A percentile compares a stretch with the other conserved stretches of the same genome.
phyloP scores from a whole-genome alignment of 352 stramenopile species.

The Globisporangium rhizosaccharum region DNA sequence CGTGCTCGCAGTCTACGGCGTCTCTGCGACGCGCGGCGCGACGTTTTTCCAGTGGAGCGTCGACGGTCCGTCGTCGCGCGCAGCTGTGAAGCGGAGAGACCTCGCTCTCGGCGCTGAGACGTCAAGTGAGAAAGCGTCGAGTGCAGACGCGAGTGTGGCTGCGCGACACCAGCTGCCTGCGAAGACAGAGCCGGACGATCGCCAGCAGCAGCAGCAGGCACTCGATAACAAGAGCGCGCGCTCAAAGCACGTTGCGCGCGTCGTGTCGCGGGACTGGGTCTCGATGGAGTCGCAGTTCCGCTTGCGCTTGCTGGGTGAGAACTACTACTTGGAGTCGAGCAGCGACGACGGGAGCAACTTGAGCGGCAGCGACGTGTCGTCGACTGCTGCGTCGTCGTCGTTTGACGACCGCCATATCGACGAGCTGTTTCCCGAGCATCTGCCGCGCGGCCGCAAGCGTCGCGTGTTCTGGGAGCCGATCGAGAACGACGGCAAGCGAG shows the following conservation, averaged over 20 bases:
- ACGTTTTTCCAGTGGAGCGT: conserved; percentile 75
- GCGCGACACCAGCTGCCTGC: conserved; percentile 2
- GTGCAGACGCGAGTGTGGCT: background rate
- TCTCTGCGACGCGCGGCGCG: conserved; percentile 40
- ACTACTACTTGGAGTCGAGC: conserved; percentile 60
- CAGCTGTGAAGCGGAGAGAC: conserved; percentile 2
- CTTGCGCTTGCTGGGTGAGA: conserved; percentile 43
- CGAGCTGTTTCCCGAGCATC: conserved; percentile 20
- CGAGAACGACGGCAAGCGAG: conserved; percentile 62
- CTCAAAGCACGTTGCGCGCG: conserved; percentile 20
- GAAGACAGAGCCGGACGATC: background rate
- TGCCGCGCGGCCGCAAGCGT: conserved; percentile 13
- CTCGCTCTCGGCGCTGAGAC: background rate
- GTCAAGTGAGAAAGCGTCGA: background rate
- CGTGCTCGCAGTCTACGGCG: conserved; percentile 60
- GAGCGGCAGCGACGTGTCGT: conserved; percentile 7
- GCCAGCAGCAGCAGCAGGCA: background rate
- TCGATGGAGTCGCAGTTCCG: conserved; percentile 44
- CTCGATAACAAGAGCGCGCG: background rate
- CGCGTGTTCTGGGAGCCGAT: conserved; percentile 68
- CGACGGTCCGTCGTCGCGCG: conserved; percentile 57
- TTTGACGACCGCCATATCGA: conserved; percentile 21
- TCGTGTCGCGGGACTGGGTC: conserved; percentile 15
- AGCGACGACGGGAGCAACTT: conserved; percentile 23
- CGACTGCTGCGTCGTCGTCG: conserved; percentile 5